Conservation (phyloP, 2,329 filamentous ascomycete species). For the Calonectria montana region DNA sequence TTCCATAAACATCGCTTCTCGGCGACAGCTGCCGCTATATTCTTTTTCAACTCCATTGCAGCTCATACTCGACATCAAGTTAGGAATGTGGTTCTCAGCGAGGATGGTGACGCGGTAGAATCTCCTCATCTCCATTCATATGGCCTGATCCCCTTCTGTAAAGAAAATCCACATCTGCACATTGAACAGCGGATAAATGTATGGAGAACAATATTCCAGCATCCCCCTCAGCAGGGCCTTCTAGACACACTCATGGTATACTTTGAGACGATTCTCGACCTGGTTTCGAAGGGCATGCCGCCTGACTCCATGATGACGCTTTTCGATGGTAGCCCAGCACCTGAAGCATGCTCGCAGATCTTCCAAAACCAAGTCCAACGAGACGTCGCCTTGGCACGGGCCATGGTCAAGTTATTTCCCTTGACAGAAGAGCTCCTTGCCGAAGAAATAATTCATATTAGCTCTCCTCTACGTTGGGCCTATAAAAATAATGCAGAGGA, state of each 20-base stretch:
- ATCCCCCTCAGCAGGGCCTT: conserved; percentile 22
- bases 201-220: neutral
- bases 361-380: neutral
- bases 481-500: neutral
- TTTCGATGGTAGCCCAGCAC: neutral
- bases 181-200: conserved; percentile 24
- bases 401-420: neutral
- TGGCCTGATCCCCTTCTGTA: conserved; percentile 2
- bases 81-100: neutral
- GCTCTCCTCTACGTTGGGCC: too few relatives aligned
- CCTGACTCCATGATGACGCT: neutral
- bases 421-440: neutral
- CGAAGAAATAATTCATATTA: neutral
- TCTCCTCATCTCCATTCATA: neutral
- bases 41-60: conserved; percentile 17
- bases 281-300: neutral
- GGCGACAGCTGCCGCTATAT: conserved; percentile 19
- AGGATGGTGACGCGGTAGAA: conserved; percentile 13
- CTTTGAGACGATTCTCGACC: neutral
- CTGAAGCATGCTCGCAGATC: neutral
- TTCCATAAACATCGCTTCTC: conserved; percentile 17
- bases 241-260: conserved; percentile 16
- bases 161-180: conserved; percentile 21
- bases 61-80: neutral
- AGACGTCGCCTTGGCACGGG: neutral